Percentiles rank a stretch among this genome's conserved stretches.
These are phyloP conservation scores for Steccherinum ochraceum DNA, from an alignment of 768 basidiomycete genomes.

Conservation along the genomic window DNA sequence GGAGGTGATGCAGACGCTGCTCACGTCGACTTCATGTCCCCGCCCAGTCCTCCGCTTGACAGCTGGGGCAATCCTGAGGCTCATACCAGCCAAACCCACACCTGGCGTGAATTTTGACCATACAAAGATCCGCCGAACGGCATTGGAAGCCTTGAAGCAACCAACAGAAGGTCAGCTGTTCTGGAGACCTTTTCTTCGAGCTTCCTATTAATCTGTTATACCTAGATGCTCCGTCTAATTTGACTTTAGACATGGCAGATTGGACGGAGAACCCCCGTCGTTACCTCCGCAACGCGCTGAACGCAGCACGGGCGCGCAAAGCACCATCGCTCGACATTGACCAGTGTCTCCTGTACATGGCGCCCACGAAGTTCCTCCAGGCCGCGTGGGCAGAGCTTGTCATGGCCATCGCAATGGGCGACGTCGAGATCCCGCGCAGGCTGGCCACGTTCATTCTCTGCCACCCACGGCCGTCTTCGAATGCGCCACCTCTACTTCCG, in stretches of 20 bases:
- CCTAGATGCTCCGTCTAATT: neutral
- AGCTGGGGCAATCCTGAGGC: slow-evolving; percentile 45
- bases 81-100: slow-evolving; percentile 28
- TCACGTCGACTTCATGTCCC: slow-evolving; percentile 62
- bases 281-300: slow-evolving; percentile 51
- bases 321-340: slow-evolving; percentile 60
- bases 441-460: slow-evolving; percentile 65
- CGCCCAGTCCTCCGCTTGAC: slow-evolving; percentile 60
- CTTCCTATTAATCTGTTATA: too few species aligned
- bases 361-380: slow-evolving; percentile 57
- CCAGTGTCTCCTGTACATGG: slow-evolving; percentile 51
- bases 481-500: slow-evolving; percentile 59
- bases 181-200: too few species aligned
- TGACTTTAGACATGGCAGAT: neutral
- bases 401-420: slow-evolving; percentile 46
- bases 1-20: slow-evolving; percentile 58
- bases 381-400: slow-evolving; percentile 65
- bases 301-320: slow-evolving; percentile 53
- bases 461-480: slow-evolving; percentile 43
- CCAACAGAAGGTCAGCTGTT: slow-evolving; percentile 16
- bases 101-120: slow-evolving; percentile 23
- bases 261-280: slow-evolving; percentile 51
- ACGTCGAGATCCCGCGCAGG: slow-evolving; percentile 56
- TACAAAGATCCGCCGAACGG: slow-evolving; percentile 28
- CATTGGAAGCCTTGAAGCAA: slow-evolving; percentile 32